Base-by-base conservation (phyloP, 129 eudicot genomes). In the Flaveria trinervia region DNA sequence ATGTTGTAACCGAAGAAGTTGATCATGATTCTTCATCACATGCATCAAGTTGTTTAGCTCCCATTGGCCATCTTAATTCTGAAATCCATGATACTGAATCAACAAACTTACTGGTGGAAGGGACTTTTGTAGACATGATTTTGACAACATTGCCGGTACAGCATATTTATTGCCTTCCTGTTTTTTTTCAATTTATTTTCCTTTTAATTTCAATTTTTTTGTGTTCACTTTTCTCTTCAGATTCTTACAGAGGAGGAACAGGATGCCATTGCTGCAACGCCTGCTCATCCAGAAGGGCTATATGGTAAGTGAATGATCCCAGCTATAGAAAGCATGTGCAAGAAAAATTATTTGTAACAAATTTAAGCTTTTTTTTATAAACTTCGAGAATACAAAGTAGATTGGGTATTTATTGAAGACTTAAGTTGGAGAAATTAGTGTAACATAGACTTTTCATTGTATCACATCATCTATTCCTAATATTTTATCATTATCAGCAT, bases 211-310 rank as follows among this genome's bases (percentile, higher is more conserved):
- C 39, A 20, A 18, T 74, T 49, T 43, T 36, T 84, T 50, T 9
- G 52, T 51, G 28, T 65, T 74, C 68, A n/a, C 55, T 72, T 68
- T 26, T n/a, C 71, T 84, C 15, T 81, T 39, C 64, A 93, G 98
- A 96, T 93, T 82, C 83, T 93, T 49, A 73, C 98, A 50, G 91
- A 89, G 83, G 97, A 88, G 84, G 93, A 91, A 81, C 98, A 93
- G 80, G 85, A 86, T 73, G 71, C 75, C 23, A 86, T 93, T 84
- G 96, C 98, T 68, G 93, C 96, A 77, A 85, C 88, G 77, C 98
- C 98, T 65, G 98, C 98, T 56, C 98, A 93, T 87, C 98, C 98
- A 75, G 93, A 97, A 67, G 98, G 97, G 68, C 82, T 93, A 70
- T 88, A 88, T 46, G 97, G 98, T 93, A 73, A 72, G 30, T 22